Evolutionary conservation across 1,284 basidiomycete species (phyloP).

Genomic region (Ceratobasidium sp.): DNA sequence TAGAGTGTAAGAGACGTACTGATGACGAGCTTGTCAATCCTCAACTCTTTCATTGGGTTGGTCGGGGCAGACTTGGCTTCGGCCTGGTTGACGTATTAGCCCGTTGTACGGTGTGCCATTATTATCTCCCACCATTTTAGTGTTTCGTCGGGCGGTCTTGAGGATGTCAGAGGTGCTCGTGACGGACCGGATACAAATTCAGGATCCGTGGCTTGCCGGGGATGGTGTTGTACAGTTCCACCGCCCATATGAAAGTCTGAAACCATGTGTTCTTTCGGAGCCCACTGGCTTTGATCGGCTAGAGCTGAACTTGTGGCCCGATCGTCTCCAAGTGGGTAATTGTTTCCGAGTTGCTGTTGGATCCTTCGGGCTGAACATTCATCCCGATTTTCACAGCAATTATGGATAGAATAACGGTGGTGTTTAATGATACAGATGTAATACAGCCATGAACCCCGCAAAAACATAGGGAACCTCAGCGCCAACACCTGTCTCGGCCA

Average conservation of each 20-base stretch:
- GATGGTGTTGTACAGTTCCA: slow-evolving; percentile 25
- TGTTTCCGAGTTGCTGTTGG: neutral
- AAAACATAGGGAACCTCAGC: slow-evolving; percentile 9
- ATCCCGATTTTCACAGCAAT: neutral
- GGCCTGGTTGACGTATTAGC: slow-evolving; percentile 66
- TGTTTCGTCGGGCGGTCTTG: slow-evolving; percentile 30
- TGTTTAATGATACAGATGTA: slow-evolving; percentile 38
- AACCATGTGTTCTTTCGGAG: neutral
- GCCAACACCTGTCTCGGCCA: slow-evolving; percentile 27
- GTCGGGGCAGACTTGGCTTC: slow-evolving; percentile 89
- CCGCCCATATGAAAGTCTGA: slow-evolving; percentile 16
- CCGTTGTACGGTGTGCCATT: neutral
- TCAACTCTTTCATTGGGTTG: slow-evolving; percentile 96
- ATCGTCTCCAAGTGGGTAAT: neutral
- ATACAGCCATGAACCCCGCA: too few species aligned
- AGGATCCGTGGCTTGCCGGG: slow-evolving; percentile 17
- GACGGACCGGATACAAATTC: slow-evolving; percentile 35
- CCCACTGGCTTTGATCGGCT: slow-evolving; percentile 29
- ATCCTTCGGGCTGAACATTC: neutral
- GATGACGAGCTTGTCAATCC: slow-evolving; percentile 99
- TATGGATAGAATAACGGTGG: slow-evolving; percentile 23
- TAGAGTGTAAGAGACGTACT: slow-evolving; percentile 71
- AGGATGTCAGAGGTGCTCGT: slow-evolving; percentile 22
- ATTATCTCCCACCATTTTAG: slow-evolving; percentile 35
- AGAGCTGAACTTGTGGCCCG: neutral